A percentile compares a stretch with the other conserved stretches of the same genome.
These are phyloP conservation scores for Yarrowia sp. DNA, from an alignment of 805 yeast genomes.

Conservation along the genomic window DNA sequence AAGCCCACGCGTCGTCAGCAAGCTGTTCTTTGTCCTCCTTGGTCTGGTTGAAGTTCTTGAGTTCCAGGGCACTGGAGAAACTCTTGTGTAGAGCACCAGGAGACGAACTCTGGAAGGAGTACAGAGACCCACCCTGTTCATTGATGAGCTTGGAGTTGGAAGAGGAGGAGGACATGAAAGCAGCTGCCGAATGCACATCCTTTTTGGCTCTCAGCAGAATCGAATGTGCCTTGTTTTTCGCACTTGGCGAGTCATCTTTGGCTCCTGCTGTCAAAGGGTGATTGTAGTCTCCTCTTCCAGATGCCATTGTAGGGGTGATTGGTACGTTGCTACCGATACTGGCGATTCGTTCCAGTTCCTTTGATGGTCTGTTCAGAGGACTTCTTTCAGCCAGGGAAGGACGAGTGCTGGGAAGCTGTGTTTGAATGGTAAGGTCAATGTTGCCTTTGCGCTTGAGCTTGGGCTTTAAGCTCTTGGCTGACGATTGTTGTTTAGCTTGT, in stretches of 20 bases:
- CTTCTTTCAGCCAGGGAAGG: constrained; percentile 46
- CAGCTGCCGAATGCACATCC: constrained; percentile 50
- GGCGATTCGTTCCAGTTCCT: constrained; percentile 52
- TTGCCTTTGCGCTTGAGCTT: constrained; percentile 39
- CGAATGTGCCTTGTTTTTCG: constrained; percentile 49
- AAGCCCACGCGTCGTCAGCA: constrained; percentile 59
- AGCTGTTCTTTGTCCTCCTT: constrained; percentile 51
- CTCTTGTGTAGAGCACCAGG: constrained; percentile 49
- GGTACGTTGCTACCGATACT: constrained; percentile 46
- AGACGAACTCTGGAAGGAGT: constrained; percentile 52
- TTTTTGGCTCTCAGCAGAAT: constrained; percentile 51
- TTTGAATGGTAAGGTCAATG: constrained; percentile 46
- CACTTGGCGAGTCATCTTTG: constrained; percentile 41
- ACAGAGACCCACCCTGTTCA: constrained; percentile 52
- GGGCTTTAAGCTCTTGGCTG: constrained; percentile 26
- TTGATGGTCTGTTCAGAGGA: constrained; percentile 49
- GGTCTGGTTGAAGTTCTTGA: constrained; percentile 43
- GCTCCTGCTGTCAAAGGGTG: constrained; percentile 2
- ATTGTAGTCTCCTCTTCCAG: constrained; percentile 27
- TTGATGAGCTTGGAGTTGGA: constrained; percentile 54
- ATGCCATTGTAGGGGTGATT: constrained; percentile 38
- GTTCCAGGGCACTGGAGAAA: constrained; percentile 46
- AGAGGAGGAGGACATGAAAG: constrained; percentile 53
- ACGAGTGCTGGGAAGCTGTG: constrained; percentile 44
- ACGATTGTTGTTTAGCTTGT: constrained; percentile 46